Evolutionary conservation across 148 eudicot genomes (phyloP), one percentile per base, ranked within the genome.

Genomic region (Salicornia ramosissima): DNA sequence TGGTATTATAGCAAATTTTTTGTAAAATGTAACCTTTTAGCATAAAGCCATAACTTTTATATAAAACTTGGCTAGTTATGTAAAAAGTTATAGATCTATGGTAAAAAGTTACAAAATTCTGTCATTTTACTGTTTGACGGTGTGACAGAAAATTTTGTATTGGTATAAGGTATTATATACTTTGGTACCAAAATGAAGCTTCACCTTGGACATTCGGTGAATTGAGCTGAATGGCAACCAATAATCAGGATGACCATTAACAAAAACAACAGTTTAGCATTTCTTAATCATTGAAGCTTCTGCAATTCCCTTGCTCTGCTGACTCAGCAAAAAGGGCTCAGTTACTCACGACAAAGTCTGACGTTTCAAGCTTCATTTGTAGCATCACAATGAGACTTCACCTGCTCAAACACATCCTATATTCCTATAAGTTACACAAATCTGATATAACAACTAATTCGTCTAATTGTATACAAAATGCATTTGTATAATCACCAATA

Each of bases 231-330:
- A 42, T 13, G 49, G 3, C n/a, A n/a, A n/a, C 9, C 39, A 31
- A 16, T 30, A 39, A 24, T 14, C 45, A 11, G 11, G 10, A 42
- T 4, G 14, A 22, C 49, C 49, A 14, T 30, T 2, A 22, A 1
- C 24, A 59, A 19, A 11, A 59, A 10, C 12, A 18, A 29, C 10
- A 29, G 29, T 24, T 29, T 50, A 39, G 29, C 29, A 43, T 6
- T 42, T 40, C n/a, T 64, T 9, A 22, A 64, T 24, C 67, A 40
- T 10, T 64, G 33, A 24, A 64, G 50, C 67, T 64, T 64, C 67
- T 24, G 10, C 6, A 19, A 14, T 61, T 36, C 3, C 11, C 33
- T 39, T 39, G 67, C 49, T 40, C 49, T 6, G 39, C 46, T 6
- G 25, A 60, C 40, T 34, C 19, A 36, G 45, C 15, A n/a, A 42